These are phyloP conservation scores for Pseudoperonospora humuli DNA, from an alignment of 352 stramenopile genomes.

Conservation along the genomic window DNA sequence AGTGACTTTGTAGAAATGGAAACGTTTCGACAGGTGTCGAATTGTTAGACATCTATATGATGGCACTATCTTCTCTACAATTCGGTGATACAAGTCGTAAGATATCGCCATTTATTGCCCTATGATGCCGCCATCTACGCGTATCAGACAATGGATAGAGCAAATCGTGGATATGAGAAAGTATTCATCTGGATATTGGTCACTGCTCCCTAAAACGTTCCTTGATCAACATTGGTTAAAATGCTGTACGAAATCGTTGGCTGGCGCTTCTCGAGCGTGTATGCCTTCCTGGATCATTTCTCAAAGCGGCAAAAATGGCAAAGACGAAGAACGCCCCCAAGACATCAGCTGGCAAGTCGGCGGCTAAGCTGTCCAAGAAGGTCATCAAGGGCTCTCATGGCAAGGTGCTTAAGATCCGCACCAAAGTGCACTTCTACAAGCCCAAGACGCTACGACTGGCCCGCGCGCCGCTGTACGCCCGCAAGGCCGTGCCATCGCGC, in stretches of 20 bases:
- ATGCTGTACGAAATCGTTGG: slow-evolving; percentile 20
- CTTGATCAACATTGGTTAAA: slow-evolving; percentile 14
- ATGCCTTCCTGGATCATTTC: slow-evolving; percentile 15
- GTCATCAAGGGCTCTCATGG: slow-evolving; percentile 94
- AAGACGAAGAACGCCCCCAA: slow-evolving; percentile 54
- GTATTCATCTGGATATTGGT: background rate
- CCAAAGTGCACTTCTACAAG: slow-evolving; percentile 99
- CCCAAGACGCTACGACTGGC: slow-evolving; percentile 95
- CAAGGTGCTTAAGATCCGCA: slow-evolving; percentile 98
- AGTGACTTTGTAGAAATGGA: no score
- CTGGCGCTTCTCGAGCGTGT: slow-evolving; percentile 7
- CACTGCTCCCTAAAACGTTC: no score
- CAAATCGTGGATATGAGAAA: background rate
- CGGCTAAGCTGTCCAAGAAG: slow-evolving; percentile 90
- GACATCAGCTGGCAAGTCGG: slow-evolving; percentile 86
- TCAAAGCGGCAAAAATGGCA: slow-evolving; percentile 70
- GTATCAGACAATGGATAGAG: no score
- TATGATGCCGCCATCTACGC: no score
- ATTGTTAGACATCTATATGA: no score
- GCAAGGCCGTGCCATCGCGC: slow-evolving; percentile 89
- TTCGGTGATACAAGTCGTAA: slow-evolving; percentile 7
- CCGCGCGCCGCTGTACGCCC: slow-evolving; percentile 94
- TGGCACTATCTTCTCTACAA: no score
- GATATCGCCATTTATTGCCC: no score
- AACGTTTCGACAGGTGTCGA: no score